Evolutionary conservation across 75 land plant genomes (phyloP), one percentile per base, ranked within the genome.

Genomic region (Sequoia sempervirens): DNA sequence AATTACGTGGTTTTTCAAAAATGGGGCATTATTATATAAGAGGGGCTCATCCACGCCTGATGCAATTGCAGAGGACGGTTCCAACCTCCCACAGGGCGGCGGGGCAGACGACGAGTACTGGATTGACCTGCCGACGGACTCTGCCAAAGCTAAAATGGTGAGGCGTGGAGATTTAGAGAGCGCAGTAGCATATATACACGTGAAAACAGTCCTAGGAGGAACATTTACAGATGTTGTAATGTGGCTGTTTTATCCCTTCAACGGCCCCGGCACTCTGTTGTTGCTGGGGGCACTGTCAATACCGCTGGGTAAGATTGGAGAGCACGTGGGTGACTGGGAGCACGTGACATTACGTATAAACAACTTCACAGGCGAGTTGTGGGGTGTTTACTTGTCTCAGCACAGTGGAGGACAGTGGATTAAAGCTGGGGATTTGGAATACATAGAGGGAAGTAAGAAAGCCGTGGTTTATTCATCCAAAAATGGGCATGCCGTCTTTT

Each of bases 371-470:
- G 96, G 95, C 3, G 87, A 89, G 84, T 83, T 94, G 28, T 69
- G 79, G 80, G 82, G 86, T 5, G 86, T 93, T 36, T 94, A 88
- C 66, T 89, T 89, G 79, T 87, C 95, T 2, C 84, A 94, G 87
- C 96, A 94, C 84, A 89, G 95, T 73, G 50, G 68, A 2, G 96
- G 96, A 9, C 76, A 3, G n/a, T 94, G 96, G 98, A 81, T 90
- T 15, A 83, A 90, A 34, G 86, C 91, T 5, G 70, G 90, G 0
- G 85, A 87, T 41, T 73, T 94, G 43, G 95, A 92, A 83, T 96
- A 88, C 74, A 79, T 81, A 3, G 89, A 80, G 7, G 80, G 79
- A 23, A 92, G 88, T 84, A 89, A 84, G 81, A 68, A 80, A 10
- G 84, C 41, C 89, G 82, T 90, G 47, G 84, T 84, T 14, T 95